Base-by-base conservation (phyloP, 208 protist species). In the Crithidia expoeki region DNA sequence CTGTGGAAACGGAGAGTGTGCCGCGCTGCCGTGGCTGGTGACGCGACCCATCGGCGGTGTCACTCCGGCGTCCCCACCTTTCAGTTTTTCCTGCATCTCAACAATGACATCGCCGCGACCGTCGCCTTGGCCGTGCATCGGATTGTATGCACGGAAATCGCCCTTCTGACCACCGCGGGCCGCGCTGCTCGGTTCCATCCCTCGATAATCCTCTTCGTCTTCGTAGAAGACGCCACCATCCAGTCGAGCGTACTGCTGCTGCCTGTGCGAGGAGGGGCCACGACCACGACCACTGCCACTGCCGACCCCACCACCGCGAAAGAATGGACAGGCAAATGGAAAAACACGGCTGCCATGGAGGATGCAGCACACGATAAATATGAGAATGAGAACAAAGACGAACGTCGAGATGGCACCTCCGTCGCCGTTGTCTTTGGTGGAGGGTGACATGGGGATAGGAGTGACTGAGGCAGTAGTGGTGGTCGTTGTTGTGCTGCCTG, bases 41-140 rank as follows among this genome's bases (percentile, higher is more conserved):
- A 32, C 12, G 23, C 21, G 23, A 4, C 25, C 21, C 49, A 19
- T 32, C 49, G n/a, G 33, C 34, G 14, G 14, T 17, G 3, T 25
- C 23, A 55, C 25, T 5, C 25, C 19, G 1, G 33, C 10, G 10
- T 40, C 34, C 25, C n/a, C n/a, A n/a, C 19, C 34, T n/a, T 28
- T 63, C 42, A 56, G 46, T 21, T 38, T 40, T 19, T 67, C 60
- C 46, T 67, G 28, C 59, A 66, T 66, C 40, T 66, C 58, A 21
- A 67, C 50, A 19, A 50, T 33, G 5, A 67, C 11, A 28, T 52
- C 50, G 2, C 2, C 28, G 30, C 11, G 14, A 36, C 60, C 49
- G 42, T 40, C 60, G 32, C 28, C 32, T 27, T 30, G 28, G 60
- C 60, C 55, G 11, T 34, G 34, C 55, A 46, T 7, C 21, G 55